Conservation (phyloP, 148 eudicot genomes). For the Amaranthus palmeri region DNA sequence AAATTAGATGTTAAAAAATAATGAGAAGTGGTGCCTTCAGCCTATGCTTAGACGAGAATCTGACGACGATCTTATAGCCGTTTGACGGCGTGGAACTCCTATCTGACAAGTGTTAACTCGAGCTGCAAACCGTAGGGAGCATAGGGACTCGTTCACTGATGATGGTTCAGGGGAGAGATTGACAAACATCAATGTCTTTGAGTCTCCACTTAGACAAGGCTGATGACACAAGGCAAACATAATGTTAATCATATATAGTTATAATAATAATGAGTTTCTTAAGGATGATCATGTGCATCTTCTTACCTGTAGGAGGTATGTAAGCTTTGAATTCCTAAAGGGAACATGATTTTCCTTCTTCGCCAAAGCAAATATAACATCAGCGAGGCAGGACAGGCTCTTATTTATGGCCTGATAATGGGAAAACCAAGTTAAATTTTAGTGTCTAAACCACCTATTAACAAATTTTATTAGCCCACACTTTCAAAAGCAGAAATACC, state of each 20-base stretch:
- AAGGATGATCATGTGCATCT: background rate
- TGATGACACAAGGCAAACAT: constrained; percentile 19
- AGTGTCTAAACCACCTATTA: background rate
- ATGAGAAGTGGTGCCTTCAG: constrained; percentile 14
- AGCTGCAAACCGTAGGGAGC: constrained; percentile 70
- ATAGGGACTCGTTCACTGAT: constrained; percentile 56
- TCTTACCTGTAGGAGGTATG: constrained; percentile 72
- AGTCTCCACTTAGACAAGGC: constrained; percentile 81
- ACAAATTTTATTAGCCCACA: background rate
- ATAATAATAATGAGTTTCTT: no score
- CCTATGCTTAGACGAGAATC: constrained; percentile 69
- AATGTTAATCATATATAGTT: background rate
- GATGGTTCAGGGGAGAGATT: constrained; percentile 66
- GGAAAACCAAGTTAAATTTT: background rate
- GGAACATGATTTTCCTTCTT: constrained; percentile 86
- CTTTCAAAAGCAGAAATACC: constrained; percentile 26
- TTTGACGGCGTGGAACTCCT: constrained; percentile 69
- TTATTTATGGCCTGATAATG: constrained; percentile 57
- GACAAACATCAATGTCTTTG: constrained; percentile 76
- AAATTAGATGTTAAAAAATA: constrained; percentile 13
- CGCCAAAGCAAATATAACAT: constrained; percentile 68
- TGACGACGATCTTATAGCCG: constrained; percentile 39
- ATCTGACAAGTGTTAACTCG: constrained; percentile 74
- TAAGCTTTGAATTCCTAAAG: constrained; percentile 70
- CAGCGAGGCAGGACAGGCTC: constrained; percentile 65